These are phyloP conservation scores for Globisporangium paroecandrum DNA, from an alignment of 352 stramenopile species.

Conservation along the genomic window DNA sequence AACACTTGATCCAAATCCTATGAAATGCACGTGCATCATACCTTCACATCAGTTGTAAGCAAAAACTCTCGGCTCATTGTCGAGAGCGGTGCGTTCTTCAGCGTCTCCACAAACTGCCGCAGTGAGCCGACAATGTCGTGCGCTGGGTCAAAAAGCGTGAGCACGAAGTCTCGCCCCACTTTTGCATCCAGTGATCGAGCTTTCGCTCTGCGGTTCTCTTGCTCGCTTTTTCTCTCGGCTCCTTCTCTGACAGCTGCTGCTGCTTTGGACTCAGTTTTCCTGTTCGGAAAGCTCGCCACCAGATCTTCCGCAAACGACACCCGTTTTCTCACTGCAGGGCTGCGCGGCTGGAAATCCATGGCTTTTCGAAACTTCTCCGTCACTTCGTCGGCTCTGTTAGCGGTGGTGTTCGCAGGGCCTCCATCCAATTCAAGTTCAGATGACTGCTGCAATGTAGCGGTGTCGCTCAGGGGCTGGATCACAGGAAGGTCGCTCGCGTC, in stretches of 20 bases:
- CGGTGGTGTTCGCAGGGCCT: neutral
- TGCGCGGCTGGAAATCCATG: slow-evolving; percentile 12
- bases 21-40: slow-evolving; percentile 16
- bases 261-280: neutral
- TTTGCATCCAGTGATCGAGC: slow-evolving; percentile 12
- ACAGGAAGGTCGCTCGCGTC: neutral
- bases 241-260: neutral
- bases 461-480: neutral
- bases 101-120: slow-evolving; percentile 32
- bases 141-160: slow-evolving; percentile 46
- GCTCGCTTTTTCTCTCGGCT: neutral
- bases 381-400: slow-evolving; percentile 11
- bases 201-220: neutral
- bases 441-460: neutral
- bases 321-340: slow-evolving; percentile 11
- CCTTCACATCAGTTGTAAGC: slow-evolving; percentile 47
- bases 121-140: slow-evolving; percentile 61
- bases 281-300: slow-evolving; percentile 1
- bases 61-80: slow-evolving; percentile 65
- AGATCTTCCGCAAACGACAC: slow-evolving; percentile 16
- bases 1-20: neutral
- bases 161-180: slow-evolving; percentile 44
- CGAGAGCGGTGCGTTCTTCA: slow-evolving; percentile 36
- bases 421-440: neutral
- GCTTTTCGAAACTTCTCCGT: slow-evolving; percentile 6